These are phyloP conservation scores for Spergularia azorica DNA, from an alignment of 179 eudicot species.

Conservation along the genomic window DNA sequence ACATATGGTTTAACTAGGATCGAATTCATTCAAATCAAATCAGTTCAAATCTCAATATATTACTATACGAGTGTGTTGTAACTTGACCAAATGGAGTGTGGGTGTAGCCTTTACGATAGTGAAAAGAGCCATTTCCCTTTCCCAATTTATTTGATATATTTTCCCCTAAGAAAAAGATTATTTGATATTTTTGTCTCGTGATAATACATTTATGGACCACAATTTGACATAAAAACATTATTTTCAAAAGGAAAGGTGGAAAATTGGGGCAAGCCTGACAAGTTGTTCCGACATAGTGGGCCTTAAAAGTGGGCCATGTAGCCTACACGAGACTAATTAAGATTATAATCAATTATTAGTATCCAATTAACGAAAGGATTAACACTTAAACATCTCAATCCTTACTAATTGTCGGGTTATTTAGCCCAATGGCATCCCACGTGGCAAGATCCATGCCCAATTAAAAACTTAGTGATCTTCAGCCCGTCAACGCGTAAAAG, in stretches of 20 bases:
- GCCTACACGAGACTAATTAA: background rate
- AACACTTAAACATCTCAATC: background rate
- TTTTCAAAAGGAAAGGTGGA: slow-evolving; percentile 5
- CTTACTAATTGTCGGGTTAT: background rate
- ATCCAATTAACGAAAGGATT: background rate
- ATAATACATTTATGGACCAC: slow-evolving; percentile 9
- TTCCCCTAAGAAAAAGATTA: too few relatives aligned
- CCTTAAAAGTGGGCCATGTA: slow-evolving; percentile 5
- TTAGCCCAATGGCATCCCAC: slow-evolving; percentile 26
- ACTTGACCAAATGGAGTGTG: too few relatives aligned
- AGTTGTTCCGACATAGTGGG: slow-evolving; percentile 24
- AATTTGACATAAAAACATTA: slow-evolving; percentile 14
- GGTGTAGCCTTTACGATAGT: too few relatives aligned
- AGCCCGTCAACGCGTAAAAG: slow-evolving; percentile 14
- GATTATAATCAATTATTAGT: background rate
- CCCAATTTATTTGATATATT: too few relatives aligned
- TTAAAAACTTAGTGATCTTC: slow-evolving; percentile 8
- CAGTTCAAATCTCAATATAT: too few relatives aligned
- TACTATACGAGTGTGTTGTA: too few relatives aligned
- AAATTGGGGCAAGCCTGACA: slow-evolving; percentile 18
- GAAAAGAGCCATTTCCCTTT: too few relatives aligned
- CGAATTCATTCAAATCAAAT: too few relatives aligned
- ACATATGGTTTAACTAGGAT: too few relatives aligned
- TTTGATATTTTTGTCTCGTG: background rate
- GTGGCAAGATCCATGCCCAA: slow-evolving; percentile 35